Evolutionary conservation across 345 rosid species (phyloP), one percentile per base, ranked within the genome.

Genomic region (Hibiscus tridactylites): DNA sequence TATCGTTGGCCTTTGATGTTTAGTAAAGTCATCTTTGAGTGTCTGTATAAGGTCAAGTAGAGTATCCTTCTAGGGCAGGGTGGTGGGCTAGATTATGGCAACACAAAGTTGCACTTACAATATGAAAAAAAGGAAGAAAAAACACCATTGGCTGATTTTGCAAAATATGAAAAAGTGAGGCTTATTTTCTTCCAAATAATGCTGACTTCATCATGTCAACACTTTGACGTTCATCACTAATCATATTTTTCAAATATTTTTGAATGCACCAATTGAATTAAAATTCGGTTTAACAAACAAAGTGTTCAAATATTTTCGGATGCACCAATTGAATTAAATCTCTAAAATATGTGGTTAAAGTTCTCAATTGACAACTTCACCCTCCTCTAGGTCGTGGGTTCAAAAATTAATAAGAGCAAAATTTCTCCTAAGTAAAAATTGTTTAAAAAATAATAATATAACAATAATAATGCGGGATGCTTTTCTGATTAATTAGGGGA

Each of bases 11-110:
- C 26, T 56, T 15, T 58, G 59, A 56, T 12, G 61, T 68, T 12
- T 29, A 16, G 37, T 71, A 58, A 58, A 58, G 63, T 10, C 73
- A 21, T 13, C 15, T 71, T 58, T 15, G 65, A 65, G 72, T 33
- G 50, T 19, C 7, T 17, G 31, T 28, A 35, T 4, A 47, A 29
- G 31, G 31, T 29, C 24, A 6, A 19, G 71, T 47, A 57, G 6
- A 26, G 8, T n/a, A 21, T 37, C n/a, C 31, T 58, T 46, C 58
- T 58, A 39, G 4, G 54, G 19, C 26, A 67, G n/a, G 16, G 61
- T 6, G 37, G 17, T 5, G 6, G 28, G 37, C 28, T 3, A 10
- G 29, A 9, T 8, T 5, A 42, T 71, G 59, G 39, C 13, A 3
- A 15, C 5, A 4, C 44, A 15, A 5, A 16, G 44, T 29, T 16